A percentile compares a stretch with the other conserved stretches of the same genome.
Evolutionary conservation across 768 basidiomycete species (phyloP).

Genomic region (Suillus plorans): DNA sequence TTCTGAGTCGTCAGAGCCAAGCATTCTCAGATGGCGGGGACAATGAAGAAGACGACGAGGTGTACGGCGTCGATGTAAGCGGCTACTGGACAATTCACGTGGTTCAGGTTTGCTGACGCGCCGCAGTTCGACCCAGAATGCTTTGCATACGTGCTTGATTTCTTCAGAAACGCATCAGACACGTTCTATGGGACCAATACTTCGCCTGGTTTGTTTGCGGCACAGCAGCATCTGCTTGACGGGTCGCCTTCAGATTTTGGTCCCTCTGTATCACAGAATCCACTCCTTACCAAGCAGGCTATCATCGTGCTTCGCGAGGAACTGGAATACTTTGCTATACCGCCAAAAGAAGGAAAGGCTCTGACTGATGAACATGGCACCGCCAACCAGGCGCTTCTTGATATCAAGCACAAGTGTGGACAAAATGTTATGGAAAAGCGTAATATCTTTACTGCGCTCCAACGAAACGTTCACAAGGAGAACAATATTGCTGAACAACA

Average conservation of each 20-base stretch:
- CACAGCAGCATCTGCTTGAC: conserved; percentile 80
- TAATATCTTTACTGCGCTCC: conserved; percentile 95
- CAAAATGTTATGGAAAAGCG: conserved; percentile 83
- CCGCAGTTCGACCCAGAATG: conserved; percentile 94
- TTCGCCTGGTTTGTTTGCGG: conserved; percentile 69
- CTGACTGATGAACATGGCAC: conserved; percentile 75
- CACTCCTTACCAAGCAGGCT: conserved; percentile 91
- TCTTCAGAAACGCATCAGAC: conserved; percentile 88
- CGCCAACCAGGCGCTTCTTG: conserved; percentile 74
- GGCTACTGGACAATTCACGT: conserved; percentile 11
- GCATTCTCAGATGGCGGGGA: conserved; percentile 74
- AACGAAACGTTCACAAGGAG: conserved; percentile 98
- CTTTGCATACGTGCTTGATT: conserved; percentile 89
- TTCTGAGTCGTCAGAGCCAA: conserved; percentile 83
- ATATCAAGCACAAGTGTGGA: conserved; percentile 85
- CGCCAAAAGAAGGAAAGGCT: conserved; percentile 63
- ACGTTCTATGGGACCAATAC: conserved; percentile 86
- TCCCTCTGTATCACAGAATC: conserved; percentile 77
- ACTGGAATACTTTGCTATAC: conserved; percentile 97
- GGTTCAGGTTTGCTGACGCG: conserved; percentile 7
- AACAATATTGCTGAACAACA: conserved; percentile 99
- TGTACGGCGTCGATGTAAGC: conserved; percentile 96
- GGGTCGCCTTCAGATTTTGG: conserved; percentile 57
- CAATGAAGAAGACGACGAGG: conserved; percentile 81
- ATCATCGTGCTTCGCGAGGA: conserved; percentile 98